These are phyloP conservation scores for Flaveria ramosissima DNA, from an alignment of 129 eudicot species.

Conservation along the genomic window DNA sequence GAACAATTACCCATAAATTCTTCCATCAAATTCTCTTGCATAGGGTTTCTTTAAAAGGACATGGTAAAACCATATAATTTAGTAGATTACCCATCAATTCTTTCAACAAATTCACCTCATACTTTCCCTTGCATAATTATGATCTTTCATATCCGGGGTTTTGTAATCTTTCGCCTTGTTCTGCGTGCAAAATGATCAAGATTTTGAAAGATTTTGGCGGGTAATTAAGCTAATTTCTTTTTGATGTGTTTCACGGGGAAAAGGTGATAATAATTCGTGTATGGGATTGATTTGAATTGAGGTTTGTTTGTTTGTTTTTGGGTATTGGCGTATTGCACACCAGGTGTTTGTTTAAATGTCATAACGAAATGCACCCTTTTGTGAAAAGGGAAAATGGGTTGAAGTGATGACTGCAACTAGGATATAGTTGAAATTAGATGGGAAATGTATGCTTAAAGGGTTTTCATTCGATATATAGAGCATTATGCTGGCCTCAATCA, in stretches of 20 bases:
- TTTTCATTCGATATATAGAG: slow-evolving; percentile 32
- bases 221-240: slow-evolving; percentile 23
- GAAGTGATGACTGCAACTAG: not conserved
- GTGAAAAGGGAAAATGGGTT: not conserved
- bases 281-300: not conserved
- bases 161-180: not conserved
- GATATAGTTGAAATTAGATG: slow-evolving; percentile 41
- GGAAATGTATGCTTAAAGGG: slow-evolving; percentile 50
- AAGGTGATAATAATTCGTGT: not conserved
- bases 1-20: not conserved
- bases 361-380: not conserved
- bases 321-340: slow-evolving; percentile 6
- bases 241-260: not conserved
- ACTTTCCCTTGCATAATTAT: not conserved
- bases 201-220: slow-evolving; percentile 23
- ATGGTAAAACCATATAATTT: slow-evolving; percentile 8
- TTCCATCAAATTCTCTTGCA: not conserved
- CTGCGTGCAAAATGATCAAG: slow-evolving; percentile 17
- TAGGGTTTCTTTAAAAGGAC: not conserved
- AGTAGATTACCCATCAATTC: slow-evolving; percentile 7
- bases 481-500: slow-evolving; percentile 44
- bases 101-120: not conserved
- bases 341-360: slow-evolving; percentile 22
- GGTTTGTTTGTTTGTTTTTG: not conserved
- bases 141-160: slow-evolving; percentile 8